Evolutionary conservation across 2,329 filamentous ascomycete genomes (phyloP), one percentile per base, ranked within the genome.

Genomic region (Stromatinia cepivora): DNA sequence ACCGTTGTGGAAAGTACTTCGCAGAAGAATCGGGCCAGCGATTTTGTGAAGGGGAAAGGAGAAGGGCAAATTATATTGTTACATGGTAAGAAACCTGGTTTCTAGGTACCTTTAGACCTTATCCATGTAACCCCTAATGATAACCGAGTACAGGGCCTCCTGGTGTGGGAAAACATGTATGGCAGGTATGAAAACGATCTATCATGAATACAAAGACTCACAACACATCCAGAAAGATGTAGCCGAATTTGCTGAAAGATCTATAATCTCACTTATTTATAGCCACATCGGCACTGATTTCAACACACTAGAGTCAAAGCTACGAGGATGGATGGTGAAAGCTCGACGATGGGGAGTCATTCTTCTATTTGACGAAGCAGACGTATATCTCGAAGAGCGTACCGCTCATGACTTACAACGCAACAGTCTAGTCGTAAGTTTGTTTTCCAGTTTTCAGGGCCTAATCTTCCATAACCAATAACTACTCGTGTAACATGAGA

Each of bases 261-360:
- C 31, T 8, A 36, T 64, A 20, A 50, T 64, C 46, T 64, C 31
- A 17, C 61, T n/a, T 28, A 34, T 20, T 28, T 52, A 34, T 22
- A 64, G 34, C 36, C 20, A 64, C 25, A 64, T 97, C 0, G 92
- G 92, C 25, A 93, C 91, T 0, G 90, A 93, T 76, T 89, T 90
- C 0, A 84, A 87, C 11, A 87, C 84, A 13, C 85, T 97, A 0
- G 92, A 97, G 78, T 82, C 81, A 13, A 90, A 95, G 76, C 82
- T 97, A 10, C 91, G 93, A 77, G 91, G 91, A 79, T 93, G 95
- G 66, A 85, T 96, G 70, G 91, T 94, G 74, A 91, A 96, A 56
- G 92, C 92, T 52, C 92, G 94, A 76, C 87, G 88, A 0, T 97
- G 93, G 93, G 91, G 92, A 28, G 92, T 92, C 0, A 91, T 97